phyloP scores from a whole-genome alignment of 129 eudicot species.

The Flaveria ramosissima region DNA sequence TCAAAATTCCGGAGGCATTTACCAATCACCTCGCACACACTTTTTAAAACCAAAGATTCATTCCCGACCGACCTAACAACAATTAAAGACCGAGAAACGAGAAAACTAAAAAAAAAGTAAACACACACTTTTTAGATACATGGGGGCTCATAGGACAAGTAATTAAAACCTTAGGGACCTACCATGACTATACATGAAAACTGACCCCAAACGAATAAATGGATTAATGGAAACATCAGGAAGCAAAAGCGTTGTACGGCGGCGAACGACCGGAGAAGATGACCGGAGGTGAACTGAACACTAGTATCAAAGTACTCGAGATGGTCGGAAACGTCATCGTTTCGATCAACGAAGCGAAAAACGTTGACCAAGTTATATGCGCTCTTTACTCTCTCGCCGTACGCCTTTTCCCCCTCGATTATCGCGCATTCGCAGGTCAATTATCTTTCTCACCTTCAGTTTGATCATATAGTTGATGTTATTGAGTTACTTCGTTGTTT shows the following conservation, averaged over 20 bases:
- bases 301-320: conserved; percentile 33
- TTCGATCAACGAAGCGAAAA: conserved; percentile 55
- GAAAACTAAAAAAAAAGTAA: not conserved
- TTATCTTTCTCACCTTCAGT: not conserved
- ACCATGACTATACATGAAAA: not conserved
- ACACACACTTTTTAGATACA: not conserved
- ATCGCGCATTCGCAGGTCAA: conserved; percentile 61
- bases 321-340: conserved; percentile 56
- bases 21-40: too few species aligned
- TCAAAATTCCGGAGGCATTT: too few species aligned
- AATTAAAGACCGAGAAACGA: too few species aligned
- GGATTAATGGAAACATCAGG: conserved; percentile 26
- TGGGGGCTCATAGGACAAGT: not conserved
- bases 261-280: conserved; percentile 33
- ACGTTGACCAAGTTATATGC: conserved; percentile 61
- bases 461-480: not conserved
- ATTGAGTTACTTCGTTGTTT: not conserved
- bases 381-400: conserved; percentile 77
- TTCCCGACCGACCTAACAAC: too few species aligned
- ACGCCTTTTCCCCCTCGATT: conserved; percentile 65
- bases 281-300: conserved; percentile 15
- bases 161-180: conserved; percentile 11
- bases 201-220: conserved; percentile 19
- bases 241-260: conserved; percentile 29
- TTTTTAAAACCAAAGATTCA: too few species aligned